phyloP scores from a whole-genome alignment of 2,329 filamentous ascomycete species.

The Bipolaris cookei region DNA sequence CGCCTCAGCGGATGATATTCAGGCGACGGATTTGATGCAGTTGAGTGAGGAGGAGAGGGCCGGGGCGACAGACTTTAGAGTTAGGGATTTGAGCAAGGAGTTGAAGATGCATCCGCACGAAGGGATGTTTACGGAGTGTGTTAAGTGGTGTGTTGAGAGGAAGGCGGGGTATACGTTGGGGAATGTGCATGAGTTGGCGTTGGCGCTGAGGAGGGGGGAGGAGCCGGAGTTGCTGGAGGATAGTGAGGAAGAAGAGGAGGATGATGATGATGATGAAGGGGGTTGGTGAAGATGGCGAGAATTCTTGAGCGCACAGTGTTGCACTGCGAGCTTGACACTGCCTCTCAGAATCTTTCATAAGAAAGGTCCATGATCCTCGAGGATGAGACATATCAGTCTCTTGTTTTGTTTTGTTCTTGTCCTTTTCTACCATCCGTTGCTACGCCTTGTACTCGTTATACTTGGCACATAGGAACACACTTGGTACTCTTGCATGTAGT shows the following conservation, averaged over 20 bases:
- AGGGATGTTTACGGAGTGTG: conserved; percentile 39
- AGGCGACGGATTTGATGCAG: conserved; percentile 33
- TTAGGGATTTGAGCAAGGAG: conserved; percentile 20
- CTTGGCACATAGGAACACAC: too few species aligned
- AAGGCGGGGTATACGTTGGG: conserved; percentile 18
- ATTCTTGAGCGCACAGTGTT: too few species aligned
- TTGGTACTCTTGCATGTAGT: too few species aligned
- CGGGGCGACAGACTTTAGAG: conserved; percentile 18
- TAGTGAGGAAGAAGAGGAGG: neutral
- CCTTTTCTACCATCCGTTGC: too few species aligned
- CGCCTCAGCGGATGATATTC: conserved; percentile 9
- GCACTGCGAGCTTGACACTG: too few species aligned
- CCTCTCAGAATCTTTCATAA: too few species aligned
- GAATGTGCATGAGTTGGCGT: conserved; percentile 23
- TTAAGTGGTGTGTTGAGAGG: conserved; percentile 31
- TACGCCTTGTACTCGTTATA: too few species aligned
- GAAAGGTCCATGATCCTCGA: too few species aligned
- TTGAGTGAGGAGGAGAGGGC: conserved; percentile 7
- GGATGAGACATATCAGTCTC: too few species aligned
- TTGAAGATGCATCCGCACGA: conserved; percentile 30
- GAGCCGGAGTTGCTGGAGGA: neutral
- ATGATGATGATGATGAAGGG: neutral
- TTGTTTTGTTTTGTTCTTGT: too few species aligned
- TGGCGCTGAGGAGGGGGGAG: conserved; percentile 10
- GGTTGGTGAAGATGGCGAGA: too few species aligned